phyloP scores from a whole-genome alignment of 148 eudicot species.

The Simmondsia chinensis region DNA sequence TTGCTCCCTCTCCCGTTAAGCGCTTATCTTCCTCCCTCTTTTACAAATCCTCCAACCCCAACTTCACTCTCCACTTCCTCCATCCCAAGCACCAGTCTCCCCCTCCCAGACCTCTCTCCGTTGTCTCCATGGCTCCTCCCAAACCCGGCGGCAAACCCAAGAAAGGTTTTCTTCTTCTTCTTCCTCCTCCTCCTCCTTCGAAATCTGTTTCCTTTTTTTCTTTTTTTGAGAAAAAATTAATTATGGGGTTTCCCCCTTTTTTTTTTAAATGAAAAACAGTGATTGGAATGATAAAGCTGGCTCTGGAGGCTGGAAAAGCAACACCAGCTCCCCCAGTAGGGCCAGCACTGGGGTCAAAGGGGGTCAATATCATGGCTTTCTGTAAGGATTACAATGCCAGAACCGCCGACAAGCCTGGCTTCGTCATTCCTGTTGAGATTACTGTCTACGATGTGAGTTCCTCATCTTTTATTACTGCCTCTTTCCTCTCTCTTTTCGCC shows the following conservation, averaged over 20 bases:
- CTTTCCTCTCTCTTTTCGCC: not conserved
- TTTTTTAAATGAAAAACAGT: conserved; percentile 44
- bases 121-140: conserved; percentile 69
- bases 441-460: conserved; percentile 83
- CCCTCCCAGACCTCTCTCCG: conserved; percentile 29
- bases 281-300: conserved; percentile 82
- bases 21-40: no score
- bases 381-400: conserved; percentile 97
- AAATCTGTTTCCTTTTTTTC: not conserved
- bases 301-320: conserved; percentile 94
- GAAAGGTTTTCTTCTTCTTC: conserved; percentile 28
- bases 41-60: conserved; percentile 40
- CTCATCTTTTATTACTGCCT: not conserved
- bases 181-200: not conserved
- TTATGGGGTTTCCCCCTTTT: not conserved
- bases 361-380: conserved; percentile 87
- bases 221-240: not conserved
- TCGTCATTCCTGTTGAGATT: conserved; percentile 88
- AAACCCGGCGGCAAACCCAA: conserved; percentile 69
- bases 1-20: no score
- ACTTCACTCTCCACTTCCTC: conserved; percentile 18
- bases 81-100: conserved; percentile 11
- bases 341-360: conserved; percentile 94
- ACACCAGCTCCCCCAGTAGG: conserved; percentile 98
- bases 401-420: conserved; percentile 91